Conservation (phyloP, 768 basidiomycete species). For the Mrakia blollopis region DNA sequence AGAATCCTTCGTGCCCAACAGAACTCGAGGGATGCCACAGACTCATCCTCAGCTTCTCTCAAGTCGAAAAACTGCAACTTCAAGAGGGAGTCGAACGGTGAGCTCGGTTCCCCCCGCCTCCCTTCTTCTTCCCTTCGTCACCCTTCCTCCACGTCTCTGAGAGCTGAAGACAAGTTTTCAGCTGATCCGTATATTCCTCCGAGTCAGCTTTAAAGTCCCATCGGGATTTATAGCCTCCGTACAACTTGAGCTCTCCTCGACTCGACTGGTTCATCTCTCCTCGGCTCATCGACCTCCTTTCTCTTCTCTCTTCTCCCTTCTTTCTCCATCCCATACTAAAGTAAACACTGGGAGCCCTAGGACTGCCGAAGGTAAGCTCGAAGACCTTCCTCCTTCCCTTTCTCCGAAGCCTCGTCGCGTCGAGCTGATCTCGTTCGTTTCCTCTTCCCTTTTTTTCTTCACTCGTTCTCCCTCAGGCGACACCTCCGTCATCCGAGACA, state of each 20-base stretch:
- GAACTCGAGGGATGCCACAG: too few species aligned
- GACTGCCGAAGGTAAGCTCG: not conserved
- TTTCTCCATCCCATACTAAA: too few species aligned
- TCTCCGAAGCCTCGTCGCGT: not conserved
- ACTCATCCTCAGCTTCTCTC: too few species aligned
- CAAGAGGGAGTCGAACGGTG: too few species aligned
- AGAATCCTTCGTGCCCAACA: too few species aligned
- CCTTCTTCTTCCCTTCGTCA: not conserved
- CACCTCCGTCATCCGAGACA: conserved; percentile 16
- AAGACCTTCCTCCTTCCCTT: not conserved
- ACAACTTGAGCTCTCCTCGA: too few species aligned
- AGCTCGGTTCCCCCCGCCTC: not conserved
- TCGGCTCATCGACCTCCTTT: not conserved
- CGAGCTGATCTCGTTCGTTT: not conserved
- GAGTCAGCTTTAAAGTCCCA: too few species aligned
- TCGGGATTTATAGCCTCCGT: too few species aligned
- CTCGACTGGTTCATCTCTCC: not conserved
- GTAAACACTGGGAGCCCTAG: not conserved
- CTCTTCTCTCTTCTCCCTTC: not conserved
- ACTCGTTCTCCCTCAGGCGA: not conserved
- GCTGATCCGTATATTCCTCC: too few species aligned
- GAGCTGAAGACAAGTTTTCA: too few species aligned
- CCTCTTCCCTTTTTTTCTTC: not conserved
- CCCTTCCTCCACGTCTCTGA: not conserved
- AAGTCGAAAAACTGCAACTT: too few species aligned